Evolutionary conservation across 2,329 filamentous ascomycete genomes (phyloP).

Genomic region (Dryadomyces quercus-mongolicae): DNA sequence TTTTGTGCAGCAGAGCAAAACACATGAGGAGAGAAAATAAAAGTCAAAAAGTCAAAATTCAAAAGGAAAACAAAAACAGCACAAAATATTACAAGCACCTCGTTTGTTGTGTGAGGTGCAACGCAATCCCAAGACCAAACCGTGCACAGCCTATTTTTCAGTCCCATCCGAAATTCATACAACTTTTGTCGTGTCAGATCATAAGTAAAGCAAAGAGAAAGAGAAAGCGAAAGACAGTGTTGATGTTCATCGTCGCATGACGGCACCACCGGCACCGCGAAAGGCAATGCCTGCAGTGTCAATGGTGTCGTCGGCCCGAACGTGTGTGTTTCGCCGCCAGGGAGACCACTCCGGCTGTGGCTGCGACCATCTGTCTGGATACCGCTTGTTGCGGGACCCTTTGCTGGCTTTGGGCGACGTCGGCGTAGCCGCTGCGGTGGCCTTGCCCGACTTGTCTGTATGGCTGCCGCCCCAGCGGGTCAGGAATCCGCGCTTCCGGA

Average conservation of each 20-base stretch:
- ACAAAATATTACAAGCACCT: too few species aligned
- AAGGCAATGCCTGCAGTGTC: neutral
- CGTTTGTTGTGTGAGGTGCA: too few species aligned
- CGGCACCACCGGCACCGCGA: neutral
- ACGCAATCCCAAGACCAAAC: too few species aligned
- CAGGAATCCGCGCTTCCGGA: too few species aligned
- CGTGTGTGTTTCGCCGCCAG: neutral
- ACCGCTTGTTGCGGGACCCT: slow-evolving; percentile 5
- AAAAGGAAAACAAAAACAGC: neutral
- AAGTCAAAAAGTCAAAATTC: neutral
- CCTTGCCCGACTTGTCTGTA: too few species aligned
- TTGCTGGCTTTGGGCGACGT: neutral
- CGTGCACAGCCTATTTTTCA: too few species aligned
- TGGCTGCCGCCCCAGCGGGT: too few species aligned
- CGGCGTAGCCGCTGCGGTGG: neutral
- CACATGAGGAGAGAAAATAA: neutral
- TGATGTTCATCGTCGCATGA: neutral
- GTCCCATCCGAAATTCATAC: too few species aligned
- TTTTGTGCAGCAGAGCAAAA: neutral
- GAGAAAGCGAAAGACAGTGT: neutral
- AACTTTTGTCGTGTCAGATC: neutral
- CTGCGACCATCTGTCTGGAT: neutral
- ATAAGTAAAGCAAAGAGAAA: neutral
- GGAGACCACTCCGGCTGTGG: neutral
- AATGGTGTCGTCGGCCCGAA: neutral